Conservation (phyloP, 1,139 yeast genomes). For the Nakaseomyces kungkrabaensis region DNA sequence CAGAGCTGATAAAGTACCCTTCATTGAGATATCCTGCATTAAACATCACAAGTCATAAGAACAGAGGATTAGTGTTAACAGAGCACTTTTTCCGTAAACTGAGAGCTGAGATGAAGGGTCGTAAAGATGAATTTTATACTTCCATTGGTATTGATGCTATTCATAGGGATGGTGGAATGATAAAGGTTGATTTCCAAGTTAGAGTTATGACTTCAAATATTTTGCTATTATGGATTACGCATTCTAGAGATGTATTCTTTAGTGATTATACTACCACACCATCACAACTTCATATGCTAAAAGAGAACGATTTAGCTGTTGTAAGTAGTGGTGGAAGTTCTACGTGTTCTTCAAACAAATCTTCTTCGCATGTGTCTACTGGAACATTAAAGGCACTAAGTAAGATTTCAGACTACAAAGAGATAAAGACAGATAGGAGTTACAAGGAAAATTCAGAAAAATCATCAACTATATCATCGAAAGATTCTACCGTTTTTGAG, state of each 20-base stretch:
- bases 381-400: constrained; percentile 4
- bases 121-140: constrained; percentile 37
- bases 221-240: constrained; percentile 75
- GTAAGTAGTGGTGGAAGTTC: constrained; percentile 27
- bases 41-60: constrained; percentile 27
- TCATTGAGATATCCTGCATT: constrained; percentile 36
- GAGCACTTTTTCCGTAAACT: constrained; percentile 79
- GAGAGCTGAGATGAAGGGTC: constrained; percentile 23
- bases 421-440: constrained; percentile 3
- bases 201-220: constrained; percentile 55
- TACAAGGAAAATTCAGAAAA: constrained; percentile 4
- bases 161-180: constrained; percentile 57
- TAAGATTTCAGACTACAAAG: constrained; percentile 1
- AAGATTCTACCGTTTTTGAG: constrained; percentile 1
- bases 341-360: constrained; percentile 20
- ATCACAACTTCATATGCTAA: constrained; percentile 31
- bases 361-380: constrained; percentile 13
- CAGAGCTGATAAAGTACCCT: constrained; percentile 43
- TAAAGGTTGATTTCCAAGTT: constrained; percentile 73
- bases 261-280: constrained; percentile 27
- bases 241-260: constrained; percentile 43
- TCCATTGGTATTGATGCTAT: constrained; percentile 59
- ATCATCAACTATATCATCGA: background rate
- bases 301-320: constrained; percentile 29
- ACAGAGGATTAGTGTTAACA: constrained; percentile 58